These are phyloP conservation scores for Gilbertella persicaria DNA, from an alignment of 371 early-diverging fungal genomes.

Conservation along the genomic window DNA sequence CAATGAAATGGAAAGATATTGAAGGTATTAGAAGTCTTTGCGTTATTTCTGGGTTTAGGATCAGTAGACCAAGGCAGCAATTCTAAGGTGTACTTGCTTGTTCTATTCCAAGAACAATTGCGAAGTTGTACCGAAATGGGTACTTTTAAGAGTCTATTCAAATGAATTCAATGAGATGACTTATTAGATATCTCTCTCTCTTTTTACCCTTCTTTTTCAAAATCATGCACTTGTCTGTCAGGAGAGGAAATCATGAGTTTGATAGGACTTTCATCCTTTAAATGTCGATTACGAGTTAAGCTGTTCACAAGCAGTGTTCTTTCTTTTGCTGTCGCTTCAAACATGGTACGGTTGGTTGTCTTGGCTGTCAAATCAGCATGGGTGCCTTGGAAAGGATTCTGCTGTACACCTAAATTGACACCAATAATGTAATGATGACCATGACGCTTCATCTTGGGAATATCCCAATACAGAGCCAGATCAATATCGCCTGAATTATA, in stretches of 20 bases:
- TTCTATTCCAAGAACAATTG: conserved; percentile 69
- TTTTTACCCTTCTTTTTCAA: conserved; percentile 50
- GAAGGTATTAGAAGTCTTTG: conserved; percentile 9
- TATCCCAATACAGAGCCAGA: conserved; percentile 84
- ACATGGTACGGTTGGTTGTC: conserved; percentile 55
- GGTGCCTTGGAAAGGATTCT: conserved; percentile 62
- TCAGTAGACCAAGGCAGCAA: conserved; percentile 45
- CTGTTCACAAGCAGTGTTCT: conserved; percentile 62
- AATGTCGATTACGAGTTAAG: conserved; percentile 55
- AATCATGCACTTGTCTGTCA: conserved; percentile 51
- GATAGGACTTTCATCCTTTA: conserved; percentile 72
- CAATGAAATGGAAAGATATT: conserved; percentile 58
- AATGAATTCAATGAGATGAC: not conserved
- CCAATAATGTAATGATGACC: conserved; percentile 92
- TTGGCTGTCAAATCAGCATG: not conserved
- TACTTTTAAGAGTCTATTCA: conserved; percentile 50
- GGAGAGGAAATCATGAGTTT: conserved; percentile 53
- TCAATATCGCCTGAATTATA: conserved; percentile 87
- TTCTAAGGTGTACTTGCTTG: conserved; percentile 56
- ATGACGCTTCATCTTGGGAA: conserved; percentile 54
- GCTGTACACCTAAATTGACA: conserved; percentile 80
- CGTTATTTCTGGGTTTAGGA: conserved; percentile 12
- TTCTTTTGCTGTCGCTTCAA: conserved; percentile 70
- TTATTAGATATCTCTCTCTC: not conserved
- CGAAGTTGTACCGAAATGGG: conserved; percentile 50